Conservation (phyloP, 139 green algal genomes). For the Coelastrella sp. region DNA sequence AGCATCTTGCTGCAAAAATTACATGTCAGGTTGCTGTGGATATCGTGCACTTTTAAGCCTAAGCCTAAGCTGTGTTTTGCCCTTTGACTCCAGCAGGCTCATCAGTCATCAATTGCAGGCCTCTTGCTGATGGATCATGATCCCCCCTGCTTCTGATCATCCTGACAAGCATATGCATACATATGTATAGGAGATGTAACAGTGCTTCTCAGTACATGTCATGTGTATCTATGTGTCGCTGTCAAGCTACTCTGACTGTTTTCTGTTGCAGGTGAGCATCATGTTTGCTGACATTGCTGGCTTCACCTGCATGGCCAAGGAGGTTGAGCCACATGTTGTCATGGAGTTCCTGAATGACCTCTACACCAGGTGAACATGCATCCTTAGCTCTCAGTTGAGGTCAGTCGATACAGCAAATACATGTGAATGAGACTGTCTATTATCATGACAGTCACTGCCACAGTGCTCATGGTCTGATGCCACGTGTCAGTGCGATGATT, state of each 20-base stretch:
- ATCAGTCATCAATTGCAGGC: neutral
- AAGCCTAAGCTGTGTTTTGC: too few relatives aligned
- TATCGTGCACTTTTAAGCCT: too few relatives aligned
- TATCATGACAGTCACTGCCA: neutral
- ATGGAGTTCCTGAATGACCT: conserved; percentile 69
- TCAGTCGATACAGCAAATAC: neutral
- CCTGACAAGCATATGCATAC: too few relatives aligned
- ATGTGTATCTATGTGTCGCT: neutral
- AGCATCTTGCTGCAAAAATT: too few relatives aligned
- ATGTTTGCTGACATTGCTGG: conserved; percentile 63
- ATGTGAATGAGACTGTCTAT: neutral
- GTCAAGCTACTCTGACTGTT: neutral
- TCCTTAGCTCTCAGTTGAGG: neutral
- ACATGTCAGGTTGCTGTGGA: too few relatives aligned
- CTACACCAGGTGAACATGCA: conserved; percentile 39
- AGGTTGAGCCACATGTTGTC: conserved; percentile 52
- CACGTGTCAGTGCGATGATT: too few relatives aligned
- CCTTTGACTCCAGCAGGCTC: too few relatives aligned
- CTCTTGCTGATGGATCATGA: neutral
- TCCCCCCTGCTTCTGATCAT: too few relatives aligned
- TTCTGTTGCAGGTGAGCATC: conserved; percentile 49
- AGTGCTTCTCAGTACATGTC: too few relatives aligned
- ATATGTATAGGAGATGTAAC: too few relatives aligned
- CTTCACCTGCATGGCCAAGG: conserved; percentile 62
- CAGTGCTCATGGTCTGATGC: too few relatives aligned